Evolutionary conservation across 2,329 filamentous ascomycete genomes (phyloP).

Genomic region (Hypoxylon sp.): DNA sequence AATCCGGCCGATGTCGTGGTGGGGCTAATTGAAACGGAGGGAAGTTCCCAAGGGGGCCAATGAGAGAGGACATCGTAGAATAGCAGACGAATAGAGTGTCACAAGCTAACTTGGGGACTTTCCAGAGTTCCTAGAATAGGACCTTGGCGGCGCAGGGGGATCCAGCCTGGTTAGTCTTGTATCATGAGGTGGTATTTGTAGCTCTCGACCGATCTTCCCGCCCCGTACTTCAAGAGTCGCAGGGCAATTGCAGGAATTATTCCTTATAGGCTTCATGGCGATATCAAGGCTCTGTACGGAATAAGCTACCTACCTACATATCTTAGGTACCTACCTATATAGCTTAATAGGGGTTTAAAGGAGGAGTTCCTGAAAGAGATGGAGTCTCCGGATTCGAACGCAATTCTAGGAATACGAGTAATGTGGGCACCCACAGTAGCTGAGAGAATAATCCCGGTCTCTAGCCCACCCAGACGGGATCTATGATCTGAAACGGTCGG

Average conservation of each 20-base stretch:
- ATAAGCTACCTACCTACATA: background rate
- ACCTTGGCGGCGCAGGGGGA: constrained; percentile 42
- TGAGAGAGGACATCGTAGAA: constrained; percentile 18
- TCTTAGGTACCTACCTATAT: background rate
- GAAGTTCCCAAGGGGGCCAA: constrained; percentile 36
- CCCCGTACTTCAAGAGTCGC: background rate
- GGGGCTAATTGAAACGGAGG: constrained; percentile 39
- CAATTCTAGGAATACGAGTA: constrained; percentile 31
- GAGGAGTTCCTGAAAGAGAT: background rate
- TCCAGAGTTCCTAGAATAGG: constrained; percentile 36
- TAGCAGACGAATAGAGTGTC: constrained; percentile 27
- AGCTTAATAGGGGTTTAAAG: background rate
- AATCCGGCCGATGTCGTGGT: constrained; percentile 24
- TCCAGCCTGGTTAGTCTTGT: constrained; percentile 28
- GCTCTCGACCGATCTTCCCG: background rate
- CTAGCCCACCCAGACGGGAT: constrained; percentile 27
- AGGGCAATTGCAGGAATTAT: background rate
- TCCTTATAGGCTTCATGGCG: background rate
- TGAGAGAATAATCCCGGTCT: constrained; percentile 25
- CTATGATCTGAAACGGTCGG: constrained; percentile 34
- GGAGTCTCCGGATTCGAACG: background rate
- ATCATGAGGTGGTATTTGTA: constrained; percentile 38
- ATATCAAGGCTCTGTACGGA: background rate
- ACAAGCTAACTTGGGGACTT: constrained; percentile 29
- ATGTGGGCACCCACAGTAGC: constrained; percentile 18